phyloP scores from a whole-genome alignment of 768 basidiomycete genomes.

The Coprinellus micaceus region DNA sequence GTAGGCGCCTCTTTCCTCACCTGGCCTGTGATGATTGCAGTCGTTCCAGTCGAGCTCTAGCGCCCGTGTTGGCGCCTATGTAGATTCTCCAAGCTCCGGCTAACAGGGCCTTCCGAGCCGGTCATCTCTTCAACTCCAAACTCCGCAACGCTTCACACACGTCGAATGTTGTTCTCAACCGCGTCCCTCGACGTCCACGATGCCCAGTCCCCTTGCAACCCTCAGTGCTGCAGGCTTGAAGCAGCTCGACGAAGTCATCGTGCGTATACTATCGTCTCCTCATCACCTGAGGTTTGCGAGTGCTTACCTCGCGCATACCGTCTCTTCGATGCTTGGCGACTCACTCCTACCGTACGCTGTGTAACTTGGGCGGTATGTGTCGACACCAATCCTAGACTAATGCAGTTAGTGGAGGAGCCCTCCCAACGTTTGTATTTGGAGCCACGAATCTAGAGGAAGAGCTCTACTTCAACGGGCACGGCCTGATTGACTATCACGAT shows the following conservation, averaged over 20 bases:
- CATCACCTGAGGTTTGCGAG: neutral
- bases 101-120: too few relatives aligned
- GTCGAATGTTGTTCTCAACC: neutral
- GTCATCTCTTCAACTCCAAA: too few relatives aligned
- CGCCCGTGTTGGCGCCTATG: too few relatives aligned
- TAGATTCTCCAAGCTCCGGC: too few relatives aligned
- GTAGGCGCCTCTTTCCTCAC: too few relatives aligned
- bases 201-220: neutral
- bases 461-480: conserved; percentile 23
- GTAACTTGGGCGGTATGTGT: too few relatives aligned
- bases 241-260: neutral
- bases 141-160: too few relatives aligned
- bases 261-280: neutral
- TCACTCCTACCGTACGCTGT: too few relatives aligned
- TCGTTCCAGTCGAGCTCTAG: too few relatives aligned
- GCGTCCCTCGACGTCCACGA: neutral
- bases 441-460: conserved; percentile 26
- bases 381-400: neutral
- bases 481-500: conserved; percentile 22
- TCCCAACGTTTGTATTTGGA: conserved; percentile 27
- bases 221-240: neutral
- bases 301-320: too few relatives aligned
- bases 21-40: too few relatives aligned
- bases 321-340: too few relatives aligned
- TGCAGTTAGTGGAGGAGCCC: neutral